Conservation (phyloP, 2,329 filamentous ascomycete species). For the Arthroderma uncinatum region DNA sequence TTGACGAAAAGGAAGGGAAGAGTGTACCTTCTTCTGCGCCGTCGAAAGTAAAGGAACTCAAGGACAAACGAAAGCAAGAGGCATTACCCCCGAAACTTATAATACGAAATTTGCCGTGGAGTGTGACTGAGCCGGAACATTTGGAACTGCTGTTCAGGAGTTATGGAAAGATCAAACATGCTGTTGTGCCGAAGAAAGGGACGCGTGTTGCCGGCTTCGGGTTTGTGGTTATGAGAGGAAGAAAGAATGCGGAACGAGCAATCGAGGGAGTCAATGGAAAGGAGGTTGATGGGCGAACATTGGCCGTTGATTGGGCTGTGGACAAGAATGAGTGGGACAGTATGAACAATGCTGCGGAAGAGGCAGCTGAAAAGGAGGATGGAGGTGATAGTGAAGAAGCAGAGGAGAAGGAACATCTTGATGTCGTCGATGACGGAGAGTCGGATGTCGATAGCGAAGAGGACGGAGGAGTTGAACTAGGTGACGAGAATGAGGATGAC, state of each 20-base stretch:
- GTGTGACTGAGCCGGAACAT: slow-evolving; percentile 75
- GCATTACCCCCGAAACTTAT: slow-evolving; percentile 64
- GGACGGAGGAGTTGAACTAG: slow-evolving; percentile 32
- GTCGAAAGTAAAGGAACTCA: slow-evolving; percentile 30
- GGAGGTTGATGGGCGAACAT: slow-evolving; percentile 69
- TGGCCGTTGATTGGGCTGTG: slow-evolving; percentile 95
- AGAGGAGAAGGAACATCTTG: slow-evolving; percentile 19
- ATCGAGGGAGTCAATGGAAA: slow-evolving; percentile 79
- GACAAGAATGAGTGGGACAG: slow-evolving; percentile 79
- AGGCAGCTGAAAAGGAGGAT: slow-evolving; percentile 32
- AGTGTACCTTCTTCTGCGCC: slow-evolving; percentile 27
- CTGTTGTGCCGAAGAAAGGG: slow-evolving; percentile 69
- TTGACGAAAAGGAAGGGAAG: slow-evolving; percentile 39
- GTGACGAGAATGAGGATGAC: slow-evolving; percentile 34
- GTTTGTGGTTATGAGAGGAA: slow-evolving; percentile 78
- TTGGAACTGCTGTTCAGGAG: slow-evolving; percentile 67
- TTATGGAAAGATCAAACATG: slow-evolving; percentile 84
- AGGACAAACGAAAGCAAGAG: slow-evolving; percentile 49
- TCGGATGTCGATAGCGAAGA: slow-evolving; percentile 26
- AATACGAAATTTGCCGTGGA: slow-evolving; percentile 92
- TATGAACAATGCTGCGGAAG: slow-evolving; percentile 40
- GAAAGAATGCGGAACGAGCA: slow-evolving; percentile 83
- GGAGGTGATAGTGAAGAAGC: slow-evolving; percentile 47
- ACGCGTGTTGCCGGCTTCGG: slow-evolving; percentile 72
- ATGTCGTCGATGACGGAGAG: slow-evolving; percentile 29